Evolutionary conservation across 164 flowering plant genomes (phyloP), one percentile per base, ranked within the genome.

Genomic region (Vitis labrusca): DNA sequence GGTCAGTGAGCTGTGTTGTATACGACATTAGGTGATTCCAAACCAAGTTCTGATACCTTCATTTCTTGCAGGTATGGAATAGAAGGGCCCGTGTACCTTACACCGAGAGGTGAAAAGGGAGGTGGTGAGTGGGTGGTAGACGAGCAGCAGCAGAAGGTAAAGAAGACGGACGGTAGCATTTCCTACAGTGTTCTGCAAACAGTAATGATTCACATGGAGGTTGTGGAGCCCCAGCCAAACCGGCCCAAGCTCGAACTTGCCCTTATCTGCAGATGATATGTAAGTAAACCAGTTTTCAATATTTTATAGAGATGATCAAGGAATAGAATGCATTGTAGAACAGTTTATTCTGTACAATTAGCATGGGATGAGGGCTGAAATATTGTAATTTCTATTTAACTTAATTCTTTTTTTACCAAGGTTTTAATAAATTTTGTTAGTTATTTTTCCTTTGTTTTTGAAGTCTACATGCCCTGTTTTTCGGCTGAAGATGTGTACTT

Each of bases 161-260:
- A 68, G 64, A 96, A 93, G 81, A 74, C 71, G 69, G 89, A 92
- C 61, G 85, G 90, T 5, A 85, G 88, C 73, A 17, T 82, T 66
- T 85, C 83, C 61, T 93, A 85, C 73, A 80, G 81, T 50, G 81
- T 91, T 71, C 78, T 96, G 66, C 93, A 93, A 75, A 71, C 84
- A 0, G 94, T 93, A 59, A 77, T 53, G 49, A 85, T 96, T 68
- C 98, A 89, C 77, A 73, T 96, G 90, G 97, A 95, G 83, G 97
- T 95, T 47, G 93, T 90, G 64, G 97, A 93, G 80, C 96, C 91
- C 50, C 98, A 91, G 72, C 97, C 99, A 12, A 86, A 95, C 77
- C 79, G 98, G 44, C 93, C 97, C 1, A 95, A 95, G 78, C 95
- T 95, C 52, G 88, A 89, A 65, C 96, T 93, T 27, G 86, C 89